phyloP scores from a whole-genome alignment of 805 yeast genomes.

The Wickerhamomyces strasburgensis region DNA sequence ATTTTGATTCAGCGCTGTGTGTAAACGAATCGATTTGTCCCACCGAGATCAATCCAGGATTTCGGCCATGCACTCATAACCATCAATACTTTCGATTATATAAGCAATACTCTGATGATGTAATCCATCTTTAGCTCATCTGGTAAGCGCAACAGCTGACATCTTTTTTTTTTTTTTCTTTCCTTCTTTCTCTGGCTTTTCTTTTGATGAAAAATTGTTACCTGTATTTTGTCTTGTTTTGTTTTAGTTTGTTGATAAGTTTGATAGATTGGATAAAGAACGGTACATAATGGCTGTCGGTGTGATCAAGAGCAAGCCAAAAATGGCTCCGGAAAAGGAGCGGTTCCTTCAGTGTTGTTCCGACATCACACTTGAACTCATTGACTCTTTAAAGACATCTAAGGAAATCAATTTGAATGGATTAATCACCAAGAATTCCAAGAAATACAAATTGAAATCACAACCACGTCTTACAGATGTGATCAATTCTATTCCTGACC shows the following conservation, averaged over 20 bases:
- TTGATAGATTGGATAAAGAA: no score
- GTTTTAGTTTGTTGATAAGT: no score
- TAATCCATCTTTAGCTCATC: no score
- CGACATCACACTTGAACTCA: slow-evolving; percentile 83
- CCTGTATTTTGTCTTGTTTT: no score
- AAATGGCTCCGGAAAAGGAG: slow-evolving; percentile 86
- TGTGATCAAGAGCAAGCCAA: slow-evolving; percentile 43
- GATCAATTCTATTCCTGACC: slow-evolving; percentile 92
- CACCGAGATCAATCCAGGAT: no score
- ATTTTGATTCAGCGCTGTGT: no score
- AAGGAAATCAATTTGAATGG: slow-evolving; percentile 89
- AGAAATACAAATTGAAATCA: slow-evolving; percentile 83
- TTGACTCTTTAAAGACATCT: slow-evolving; percentile 65
- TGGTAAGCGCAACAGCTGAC: no score
- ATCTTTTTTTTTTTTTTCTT: neutral
- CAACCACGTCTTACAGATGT: slow-evolving; percentile 96
- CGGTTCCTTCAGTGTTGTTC: slow-evolving; percentile 89
- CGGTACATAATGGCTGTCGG: slow-evolving; percentile 24
- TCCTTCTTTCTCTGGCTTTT: neutral
- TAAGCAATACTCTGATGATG: no score
- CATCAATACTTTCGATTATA: no score
- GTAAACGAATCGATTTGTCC: no score
- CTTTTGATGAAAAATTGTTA: no score
- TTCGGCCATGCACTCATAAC: no score
- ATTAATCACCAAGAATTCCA: slow-evolving; percentile 75